These are phyloP conservation scores for Trypanosoma caninum DNA, from an alignment of 208 protist genomes.

Conservation along the genomic window DNA sequence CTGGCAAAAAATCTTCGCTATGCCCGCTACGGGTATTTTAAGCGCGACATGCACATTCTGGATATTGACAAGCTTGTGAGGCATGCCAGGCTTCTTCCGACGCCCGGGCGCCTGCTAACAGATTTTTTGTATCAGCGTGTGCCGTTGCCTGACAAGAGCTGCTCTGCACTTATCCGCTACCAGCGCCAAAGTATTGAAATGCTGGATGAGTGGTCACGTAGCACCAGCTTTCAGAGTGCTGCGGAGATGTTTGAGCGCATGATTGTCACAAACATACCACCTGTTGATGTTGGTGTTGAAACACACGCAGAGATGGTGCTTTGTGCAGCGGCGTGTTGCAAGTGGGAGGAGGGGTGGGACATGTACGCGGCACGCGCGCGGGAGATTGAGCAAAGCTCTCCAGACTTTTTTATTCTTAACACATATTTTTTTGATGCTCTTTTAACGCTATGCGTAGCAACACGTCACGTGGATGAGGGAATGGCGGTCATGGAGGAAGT, in stretches of 20 bases:
- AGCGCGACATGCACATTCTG: conserved; percentile 88
- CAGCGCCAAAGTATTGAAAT: conserved; percentile 74
- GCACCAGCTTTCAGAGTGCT: conserved; percentile 45
- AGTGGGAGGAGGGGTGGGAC: conserved; percentile 82
- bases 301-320: conserved; percentile 91
- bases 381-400: conserved; percentile 56
- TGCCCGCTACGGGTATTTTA: conserved; percentile 89
- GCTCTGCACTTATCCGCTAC: conserved; percentile 79
- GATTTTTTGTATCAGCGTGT: conserved; percentile 92
- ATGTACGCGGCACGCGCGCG: conserved; percentile 68
- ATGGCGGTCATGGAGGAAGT: conserved; percentile 58
- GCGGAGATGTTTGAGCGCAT: conserved; percentile 90
- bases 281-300: conserved; percentile 78
- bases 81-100: conserved; percentile 86
- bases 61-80: conserved; percentile 90
- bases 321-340: conserved; percentile 72
- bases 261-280: conserved; percentile 86
- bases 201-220: conserved; percentile 59
- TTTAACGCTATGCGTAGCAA: conserved; percentile 71
- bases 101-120: conserved; percentile 73
- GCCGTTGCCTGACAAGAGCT: conserved; percentile 75
- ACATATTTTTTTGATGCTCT: conserved; percentile 83
- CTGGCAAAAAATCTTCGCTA: conserved; percentile 88
- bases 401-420: conserved; percentile 50
- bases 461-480: conserved; percentile 50